Percentiles rank a stretch among this genome's conserved stretches.
These are phyloP conservation scores for Colletotrichum costaricense DNA, from an alignment of 2,329 filamentous ascomycete genomes.

Conservation along the genomic window DNA sequence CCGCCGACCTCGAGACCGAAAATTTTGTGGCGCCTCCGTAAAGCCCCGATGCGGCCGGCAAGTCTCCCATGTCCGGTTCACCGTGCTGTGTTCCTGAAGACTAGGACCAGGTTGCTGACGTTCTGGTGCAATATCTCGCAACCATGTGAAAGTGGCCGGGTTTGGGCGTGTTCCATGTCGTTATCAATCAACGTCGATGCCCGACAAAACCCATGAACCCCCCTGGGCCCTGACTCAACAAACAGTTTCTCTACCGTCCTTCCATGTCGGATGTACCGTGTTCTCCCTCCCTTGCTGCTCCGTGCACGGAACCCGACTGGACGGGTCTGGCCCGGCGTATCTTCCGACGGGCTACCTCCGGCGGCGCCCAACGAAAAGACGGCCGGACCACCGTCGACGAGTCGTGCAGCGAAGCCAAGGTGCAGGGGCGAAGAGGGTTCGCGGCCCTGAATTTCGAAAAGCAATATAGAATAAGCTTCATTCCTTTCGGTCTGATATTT, in stretches of 20 bases:
- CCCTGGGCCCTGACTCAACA: neutral
- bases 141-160: neutral
- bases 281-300: neutral
- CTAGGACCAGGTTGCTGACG: neutral
- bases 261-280: neutral
- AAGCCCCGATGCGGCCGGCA: constrained; percentile 1
- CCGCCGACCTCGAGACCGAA: constrained; percentile 8
- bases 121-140: neutral
- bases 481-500: neutral
- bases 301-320: neutral
- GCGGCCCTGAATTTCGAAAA: neutral
- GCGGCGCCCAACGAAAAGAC: neutral
- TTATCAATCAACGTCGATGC: neutral
- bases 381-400: neutral
- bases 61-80: neutral
- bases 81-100: neutral
- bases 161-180: neutral
- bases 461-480: neutral
- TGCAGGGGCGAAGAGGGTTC: neutral
- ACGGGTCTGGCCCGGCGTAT: neutral
- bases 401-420: neutral
- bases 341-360: neutral
- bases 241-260: neutral
- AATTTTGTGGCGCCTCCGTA: neutral
- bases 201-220: neutral